Base-by-base conservation (phyloP, 2,329 filamentous ascomycete genomes). In the Salinomyces thailandicus region DNA sequence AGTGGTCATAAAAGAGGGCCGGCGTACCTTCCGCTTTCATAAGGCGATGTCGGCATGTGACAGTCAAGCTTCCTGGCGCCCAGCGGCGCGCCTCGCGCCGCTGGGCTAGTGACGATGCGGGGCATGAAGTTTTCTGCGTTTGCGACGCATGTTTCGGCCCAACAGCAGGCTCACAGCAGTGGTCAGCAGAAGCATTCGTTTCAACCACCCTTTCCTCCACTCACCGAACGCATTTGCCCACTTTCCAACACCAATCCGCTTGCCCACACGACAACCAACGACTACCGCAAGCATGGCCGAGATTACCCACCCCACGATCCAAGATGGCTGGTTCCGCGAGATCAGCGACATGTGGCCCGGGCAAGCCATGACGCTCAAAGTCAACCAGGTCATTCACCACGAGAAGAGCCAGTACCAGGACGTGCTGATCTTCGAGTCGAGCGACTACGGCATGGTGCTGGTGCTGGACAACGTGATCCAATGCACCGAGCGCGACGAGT, bases 291-390 rank as follows among this genome's bases (percentile, higher is more conserved):
- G 41, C 55, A 84, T 84, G 79, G 66, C 69, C 63, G 73, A 83
- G 58, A 75, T 83, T 63, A 73, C 71, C 50, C 80, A 85, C 72
- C 75, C 77, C 61, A 84, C 80, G 59, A 85, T 85, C 71, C 74
- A 83, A 68, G 91, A 96, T 94, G 91, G 89, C 71, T 98, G 91
- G 91, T 98, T 98, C 81, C 84, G 86, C 66, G 91, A 98, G 72
- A 87, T 94, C 69, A 93, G 84, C 54, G 72, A 91, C 61, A 96
- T 98, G 89, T 98, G 91, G 91, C 89, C 91, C 46, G 85, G 91
- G 63, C 91, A 96, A 72, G 91, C 91, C 62, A 96, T 96, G 89
- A 95, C 84, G 53, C 81, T 94, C 62, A 86, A 84, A 68, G 91
- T 98, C 67, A 89, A 98, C 65, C 85, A 95, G 73, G 80, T 98